Conservation (phyloP, 106 monocot species). For the Platanthera guangdongensis region DNA sequence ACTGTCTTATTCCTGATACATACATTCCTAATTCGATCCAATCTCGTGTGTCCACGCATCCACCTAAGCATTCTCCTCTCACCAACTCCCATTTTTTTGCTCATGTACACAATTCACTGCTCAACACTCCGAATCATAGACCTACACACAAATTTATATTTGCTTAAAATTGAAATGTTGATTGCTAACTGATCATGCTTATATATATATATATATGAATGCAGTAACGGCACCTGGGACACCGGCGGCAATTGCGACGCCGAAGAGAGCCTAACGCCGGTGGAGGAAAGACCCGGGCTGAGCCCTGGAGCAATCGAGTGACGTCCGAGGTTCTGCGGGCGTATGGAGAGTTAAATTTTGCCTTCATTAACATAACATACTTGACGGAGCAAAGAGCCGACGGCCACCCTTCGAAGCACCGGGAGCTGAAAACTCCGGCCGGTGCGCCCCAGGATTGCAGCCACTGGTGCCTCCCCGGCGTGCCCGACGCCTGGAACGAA, state of each 20-base stretch:
- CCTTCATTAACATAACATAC: conserved; percentile 60
- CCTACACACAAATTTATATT: too few relatives aligned
- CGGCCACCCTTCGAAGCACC: conserved; percentile 61
- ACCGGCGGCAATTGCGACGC: conserved; percentile 32
- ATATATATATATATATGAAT: background rate
- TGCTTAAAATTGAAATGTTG: too few relatives aligned
- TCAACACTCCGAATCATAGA: too few relatives aligned
- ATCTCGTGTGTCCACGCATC: too few relatives aligned
- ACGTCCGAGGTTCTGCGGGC: conserved; percentile 11
- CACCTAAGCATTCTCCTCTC: too few relatives aligned
- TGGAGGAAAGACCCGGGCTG: background rate
- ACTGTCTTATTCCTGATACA: too few relatives aligned
- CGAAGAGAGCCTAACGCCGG: conserved; percentile 19
- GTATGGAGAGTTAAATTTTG: conserved; percentile 18
- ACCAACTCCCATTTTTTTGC: too few relatives aligned
- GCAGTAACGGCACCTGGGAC: conserved; percentile 74
- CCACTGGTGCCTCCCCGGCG: conserved; percentile 97
- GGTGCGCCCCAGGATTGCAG: conserved; percentile 61
- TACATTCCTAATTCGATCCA: too few relatives aligned
- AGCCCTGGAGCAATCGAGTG: conserved; percentile 55
- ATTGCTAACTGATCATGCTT: too few relatives aligned
- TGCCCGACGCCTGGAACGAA: conserved; percentile 85
- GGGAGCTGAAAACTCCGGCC: conserved; percentile 29
- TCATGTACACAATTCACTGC: too few relatives aligned
- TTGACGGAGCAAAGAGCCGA: conserved; percentile 55